phyloP scores from a whole-genome alignment of 371 early-diverging fungal species.

The Actinomucor elegans region DNA sequence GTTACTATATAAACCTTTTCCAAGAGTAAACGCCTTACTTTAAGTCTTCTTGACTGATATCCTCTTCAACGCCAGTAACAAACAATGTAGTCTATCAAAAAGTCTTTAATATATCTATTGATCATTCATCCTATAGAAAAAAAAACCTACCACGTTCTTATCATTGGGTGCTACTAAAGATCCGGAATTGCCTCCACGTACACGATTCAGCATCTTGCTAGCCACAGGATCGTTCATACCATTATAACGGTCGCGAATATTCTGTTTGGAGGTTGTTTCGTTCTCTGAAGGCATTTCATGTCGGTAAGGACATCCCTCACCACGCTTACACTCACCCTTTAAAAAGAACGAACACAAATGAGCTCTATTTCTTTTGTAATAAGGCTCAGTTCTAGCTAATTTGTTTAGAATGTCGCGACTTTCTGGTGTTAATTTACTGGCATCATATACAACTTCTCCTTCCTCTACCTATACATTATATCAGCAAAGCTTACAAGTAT shows the following conservation, averaged over 20 bases:
- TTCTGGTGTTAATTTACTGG: slow-evolving; percentile 73
- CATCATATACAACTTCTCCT: slow-evolving; percentile 65
- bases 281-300: slow-evolving; percentile 87
- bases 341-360: slow-evolving; percentile 95
- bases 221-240: slow-evolving; percentile 95
- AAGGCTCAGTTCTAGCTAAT: slow-evolving; percentile 87
- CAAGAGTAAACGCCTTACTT: slow-evolving; percentile 47
- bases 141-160: slow-evolving; percentile 61
- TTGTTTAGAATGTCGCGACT: slow-evolving; percentile 80
- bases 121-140: background rate
- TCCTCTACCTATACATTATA: slow-evolving; percentile 39
- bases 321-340: slow-evolving; percentile 91
- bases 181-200: slow-evolving; percentile 38
- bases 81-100: slow-evolving; percentile 71
- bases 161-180: slow-evolving; percentile 57
- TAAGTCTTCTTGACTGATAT: slow-evolving; percentile 71
- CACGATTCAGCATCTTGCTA: slow-evolving; percentile 70
- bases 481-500: background rate
- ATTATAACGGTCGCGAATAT: slow-evolving; percentile 90
- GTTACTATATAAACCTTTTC: no score
- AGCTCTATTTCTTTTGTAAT: slow-evolving; percentile 87
- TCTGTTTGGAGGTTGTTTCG: slow-evolving; percentile 79
- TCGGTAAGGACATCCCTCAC: slow-evolving; percentile 90
- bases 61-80: slow-evolving; percentile 69
- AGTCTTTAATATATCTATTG: no score